These are phyloP conservation scores for Luzula sylvatica DNA, from an alignment of 176 grass and related monocot species.

Conservation along the genomic window DNA sequence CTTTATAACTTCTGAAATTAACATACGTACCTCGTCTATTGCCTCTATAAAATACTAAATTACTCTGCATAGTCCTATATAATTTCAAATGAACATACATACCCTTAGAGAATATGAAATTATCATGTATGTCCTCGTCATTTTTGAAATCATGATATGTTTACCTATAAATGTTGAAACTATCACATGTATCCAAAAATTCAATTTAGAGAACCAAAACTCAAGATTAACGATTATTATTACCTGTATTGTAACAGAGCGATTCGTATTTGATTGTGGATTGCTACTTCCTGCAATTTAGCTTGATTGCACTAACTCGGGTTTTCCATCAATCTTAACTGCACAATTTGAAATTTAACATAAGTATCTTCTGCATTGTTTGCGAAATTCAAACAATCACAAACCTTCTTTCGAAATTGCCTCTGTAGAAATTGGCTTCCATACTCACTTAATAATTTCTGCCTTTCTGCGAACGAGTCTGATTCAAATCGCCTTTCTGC, in stretches of 20 bases:
- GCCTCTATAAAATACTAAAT: constrained; percentile 69
- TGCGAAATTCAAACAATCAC: neutral
- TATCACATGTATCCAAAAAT: too few species aligned
- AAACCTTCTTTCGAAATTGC: constrained; percentile 35
- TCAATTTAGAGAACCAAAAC: constrained; percentile 13
- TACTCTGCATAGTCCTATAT: constrained; percentile 42
- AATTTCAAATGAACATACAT: neutral
- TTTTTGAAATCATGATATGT: constrained; percentile 54
- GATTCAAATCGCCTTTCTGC: constrained; percentile 7
- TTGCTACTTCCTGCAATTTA: constrained; percentile 6
- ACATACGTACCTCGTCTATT: too few species aligned
- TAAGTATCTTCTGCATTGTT: neutral
- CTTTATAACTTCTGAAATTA: too few species aligned
- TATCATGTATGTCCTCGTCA: constrained; percentile 53
- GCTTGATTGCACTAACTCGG: too few species aligned
- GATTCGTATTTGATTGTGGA: neutral
- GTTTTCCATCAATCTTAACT: constrained; percentile 4
- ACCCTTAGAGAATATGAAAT: too few species aligned
- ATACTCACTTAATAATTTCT: constrained; percentile 32
- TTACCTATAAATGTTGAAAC: constrained; percentile 49
- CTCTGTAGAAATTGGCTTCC: constrained; percentile 44
- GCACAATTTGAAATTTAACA: neutral
- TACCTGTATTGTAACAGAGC: constrained; percentile 18
- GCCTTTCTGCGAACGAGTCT: constrained; percentile 21
- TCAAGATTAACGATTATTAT: neutral